phyloP scores from a whole-genome alignment of 164 flowering plant genomes.

The Aristolochia fimbriata region DNA sequence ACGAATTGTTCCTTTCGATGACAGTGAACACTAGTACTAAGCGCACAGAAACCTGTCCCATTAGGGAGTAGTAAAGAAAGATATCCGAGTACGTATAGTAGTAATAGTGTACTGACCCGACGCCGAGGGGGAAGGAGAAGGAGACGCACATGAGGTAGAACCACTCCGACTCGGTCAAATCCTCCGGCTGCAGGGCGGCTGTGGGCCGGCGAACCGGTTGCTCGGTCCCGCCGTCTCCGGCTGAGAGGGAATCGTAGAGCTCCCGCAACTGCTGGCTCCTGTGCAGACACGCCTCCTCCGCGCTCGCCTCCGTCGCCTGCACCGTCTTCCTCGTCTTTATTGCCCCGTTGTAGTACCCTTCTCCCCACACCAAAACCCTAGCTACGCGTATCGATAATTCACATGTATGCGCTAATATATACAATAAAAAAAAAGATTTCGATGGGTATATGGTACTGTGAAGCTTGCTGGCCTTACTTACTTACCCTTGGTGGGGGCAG shows the following conservation, averaged over 20 bases:
- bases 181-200: slow-evolving; percentile 89
- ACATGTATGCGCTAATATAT: no score
- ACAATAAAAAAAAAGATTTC: no score
- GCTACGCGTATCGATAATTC: no score
- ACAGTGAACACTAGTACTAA: no score
- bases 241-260: slow-evolving; percentile 70
- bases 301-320: slow-evolving; percentile 77
- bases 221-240: slow-evolving; percentile 42
- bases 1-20: no score
- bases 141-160: slow-evolving; percentile 95
- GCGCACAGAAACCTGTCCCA: no score
- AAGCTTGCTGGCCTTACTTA: no score
- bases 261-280: slow-evolving; percentile 90
- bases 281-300: slow-evolving; percentile 79
- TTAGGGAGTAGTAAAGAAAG: no score
- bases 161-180: slow-evolving; percentile 95
- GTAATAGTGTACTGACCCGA: slow-evolving; percentile 44
- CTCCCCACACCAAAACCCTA: slow-evolving; percentile 77
- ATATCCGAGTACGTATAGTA: no score
- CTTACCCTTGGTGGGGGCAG: slow-evolving; percentile 84
- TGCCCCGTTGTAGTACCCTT: slow-evolving; percentile 94
- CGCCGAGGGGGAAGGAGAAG: slow-evolving; percentile 77
- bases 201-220: slow-evolving; percentile 65
- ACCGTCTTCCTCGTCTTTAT: slow-evolving; percentile 94
- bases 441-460: no score